Percentiles rank a stretch among this genome's conserved stretches.
phyloP scores from a whole-genome alignment of 31 red algal genomes.

The Porphyra umbilicalis region DNA sequence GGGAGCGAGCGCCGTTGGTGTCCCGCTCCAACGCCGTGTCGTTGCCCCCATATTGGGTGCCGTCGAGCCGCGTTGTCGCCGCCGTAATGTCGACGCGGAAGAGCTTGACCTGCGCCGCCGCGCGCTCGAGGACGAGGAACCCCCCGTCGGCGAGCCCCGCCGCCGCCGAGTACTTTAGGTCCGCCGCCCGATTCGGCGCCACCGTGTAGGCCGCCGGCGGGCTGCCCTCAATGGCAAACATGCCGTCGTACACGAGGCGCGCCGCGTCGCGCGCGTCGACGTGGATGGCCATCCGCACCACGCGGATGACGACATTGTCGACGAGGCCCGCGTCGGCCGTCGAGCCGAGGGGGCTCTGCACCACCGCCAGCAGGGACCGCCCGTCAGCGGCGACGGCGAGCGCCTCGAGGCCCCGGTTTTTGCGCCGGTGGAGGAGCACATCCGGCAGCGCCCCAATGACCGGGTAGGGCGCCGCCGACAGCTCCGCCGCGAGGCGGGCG shows the following conservation, averaged over 20 bases:
- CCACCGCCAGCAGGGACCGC: constrained; percentile 33
- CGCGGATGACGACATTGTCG: constrained; percentile 40
- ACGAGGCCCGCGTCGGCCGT: not conserved
- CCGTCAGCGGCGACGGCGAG: constrained; percentile 36
- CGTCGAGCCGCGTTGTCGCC: constrained; percentile 23
- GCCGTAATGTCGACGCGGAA: constrained; percentile 25
- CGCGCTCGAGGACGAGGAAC: constrained; percentile 45
- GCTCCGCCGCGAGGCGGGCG: not conserved
- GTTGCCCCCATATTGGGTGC: constrained; percentile 25
- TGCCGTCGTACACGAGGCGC: constrained; percentile 14
- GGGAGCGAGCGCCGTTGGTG: constrained; percentile 23
- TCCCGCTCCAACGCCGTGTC: constrained; percentile 26
- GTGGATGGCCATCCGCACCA: constrained; percentile 17
- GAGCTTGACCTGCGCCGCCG: constrained; percentile 45
- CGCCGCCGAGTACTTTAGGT: constrained; percentile 39
- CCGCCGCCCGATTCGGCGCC: constrained; percentile 1
- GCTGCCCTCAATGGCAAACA: constrained; percentile 36
- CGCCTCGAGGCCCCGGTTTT: constrained; percentile 61
- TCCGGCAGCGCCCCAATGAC: constrained; percentile 37
- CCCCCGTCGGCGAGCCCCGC: constrained; percentile 8
- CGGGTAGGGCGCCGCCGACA: constrained; percentile 9
- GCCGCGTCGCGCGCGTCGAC: constrained; percentile 8
- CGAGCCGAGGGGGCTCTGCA: constrained; percentile 45
- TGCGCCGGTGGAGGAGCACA: constrained; percentile 32
- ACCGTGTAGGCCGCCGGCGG: constrained; percentile 13